These are phyloP conservation scores for Acrodontium crateriforme DNA, from an alignment of 2,329 filamentous ascomycete species.

Conservation along the genomic window DNA sequence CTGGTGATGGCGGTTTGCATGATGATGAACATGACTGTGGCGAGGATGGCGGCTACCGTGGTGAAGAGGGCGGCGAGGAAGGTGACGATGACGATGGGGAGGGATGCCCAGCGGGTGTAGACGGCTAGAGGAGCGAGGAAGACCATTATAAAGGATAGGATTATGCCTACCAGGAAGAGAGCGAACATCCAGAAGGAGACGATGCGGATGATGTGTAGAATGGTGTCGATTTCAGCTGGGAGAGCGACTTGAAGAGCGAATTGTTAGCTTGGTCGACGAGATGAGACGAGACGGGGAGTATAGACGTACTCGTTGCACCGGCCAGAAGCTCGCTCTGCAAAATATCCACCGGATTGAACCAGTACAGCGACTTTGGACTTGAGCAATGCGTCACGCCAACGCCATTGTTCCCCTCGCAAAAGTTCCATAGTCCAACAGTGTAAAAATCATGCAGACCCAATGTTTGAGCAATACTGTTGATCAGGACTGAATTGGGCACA, in stretches of 20 bases:
- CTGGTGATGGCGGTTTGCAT: conserved; percentile 62
- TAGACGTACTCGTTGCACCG: conserved; percentile 55
- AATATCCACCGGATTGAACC: conserved; percentile 83
- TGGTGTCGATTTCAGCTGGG: conserved; percentile 56
- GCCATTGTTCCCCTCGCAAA: conserved; percentile 71
- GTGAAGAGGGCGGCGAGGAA: conserved; percentile 54
- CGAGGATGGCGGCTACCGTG: conserved; percentile 57
- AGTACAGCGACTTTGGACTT: conserved; percentile 55
- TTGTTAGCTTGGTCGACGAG: conserved; percentile 1
- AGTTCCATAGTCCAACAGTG: conserved; percentile 81
- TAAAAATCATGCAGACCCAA: conserved; percentile 91
- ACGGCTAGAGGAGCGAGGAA: conserved; percentile 45
- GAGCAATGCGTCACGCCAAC: conserved; percentile 68
- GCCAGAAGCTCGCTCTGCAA: conserved; percentile 65
- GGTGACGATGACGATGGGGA: conserved; percentile 54
- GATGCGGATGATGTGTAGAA: conserved; percentile 59
- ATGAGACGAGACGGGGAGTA: neutral
- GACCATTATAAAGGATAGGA: conserved; percentile 59
- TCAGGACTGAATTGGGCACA: conserved; percentile 57
- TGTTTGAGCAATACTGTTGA: conserved; percentile 77
- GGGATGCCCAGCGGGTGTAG: conserved; percentile 41
- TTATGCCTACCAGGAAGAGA: conserved; percentile 61
- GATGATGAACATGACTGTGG: conserved; percentile 71
- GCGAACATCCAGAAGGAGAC: conserved; percentile 80
- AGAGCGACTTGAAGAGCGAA: conserved; percentile 47